Evolutionary conservation across 129 eudicot genomes (phyloP), one percentile per base, ranked within the genome.

Genomic region (Apium graveolens): DNA sequence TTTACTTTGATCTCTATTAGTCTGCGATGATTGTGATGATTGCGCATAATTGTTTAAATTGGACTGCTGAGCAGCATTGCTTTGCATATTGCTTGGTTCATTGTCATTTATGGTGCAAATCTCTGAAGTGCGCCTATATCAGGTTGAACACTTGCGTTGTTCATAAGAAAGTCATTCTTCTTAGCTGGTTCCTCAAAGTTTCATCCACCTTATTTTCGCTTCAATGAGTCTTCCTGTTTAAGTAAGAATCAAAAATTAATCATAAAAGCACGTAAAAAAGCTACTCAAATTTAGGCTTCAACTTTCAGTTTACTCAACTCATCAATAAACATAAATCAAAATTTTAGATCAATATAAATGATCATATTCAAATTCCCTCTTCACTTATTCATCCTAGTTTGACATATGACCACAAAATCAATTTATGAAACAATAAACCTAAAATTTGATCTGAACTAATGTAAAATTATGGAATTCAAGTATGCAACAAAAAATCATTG

Each of bases 1-100:
- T 82, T 73, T 86, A 57, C 66, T 83, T 55, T 86, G 86, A 42
- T 86, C 86, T 74, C 84, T 79, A 66, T 70, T 78, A 74, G 80
- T 83, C 74, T 82, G 88, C 10, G 82, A 57, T 75, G 81, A 80
- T 26, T 81, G 86, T 11, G 82, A 72, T 70, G 81, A 80, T n/a
- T 82, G 88, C 24, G 70, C 29, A 77, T 81, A 76, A 7, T 57
- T 57, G 37, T 35, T 39, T 9, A 16, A 81, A 60, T 38, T 62
- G 21, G 82, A 46, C 6, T 70, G 78, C 3, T 29, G 65, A 76
- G 73, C 79, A 76, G 71, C n/a, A 45, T 74, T 65, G 43, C 4
- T 72, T 78, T 51, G 88, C 44, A 53, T 78, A 60, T 76, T 68
- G 73, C 38, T 34, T 78, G 78, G 35, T 48, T 70, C 70, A 65